Percentiles rank a stretch among this genome's conserved stretches.
These are phyloP conservation scores for Diatrype stigma DNA, from an alignment of 2,329 filamentous ascomycete genomes.

Conservation along the genomic window DNA sequence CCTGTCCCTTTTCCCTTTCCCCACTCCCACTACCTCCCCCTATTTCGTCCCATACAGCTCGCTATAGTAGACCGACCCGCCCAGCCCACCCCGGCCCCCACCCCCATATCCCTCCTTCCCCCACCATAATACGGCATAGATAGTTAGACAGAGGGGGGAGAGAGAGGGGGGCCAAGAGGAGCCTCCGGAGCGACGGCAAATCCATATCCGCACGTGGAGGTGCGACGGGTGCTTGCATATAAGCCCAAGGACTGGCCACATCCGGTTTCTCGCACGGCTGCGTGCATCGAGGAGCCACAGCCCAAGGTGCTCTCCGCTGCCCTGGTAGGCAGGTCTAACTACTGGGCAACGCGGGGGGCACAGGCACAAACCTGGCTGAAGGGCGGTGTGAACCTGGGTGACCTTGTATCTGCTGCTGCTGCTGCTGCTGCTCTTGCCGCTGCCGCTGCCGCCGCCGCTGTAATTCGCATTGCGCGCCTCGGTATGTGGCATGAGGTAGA, in stretches of 20 bases:
- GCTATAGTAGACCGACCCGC: too few relatives aligned
- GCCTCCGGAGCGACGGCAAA: background rate
- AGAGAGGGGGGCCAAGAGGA: background rate
- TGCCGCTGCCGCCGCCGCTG: background rate
- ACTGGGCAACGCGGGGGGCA: too few relatives aligned
- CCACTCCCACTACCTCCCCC: too few relatives aligned
- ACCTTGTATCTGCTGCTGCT: too few relatives aligned
- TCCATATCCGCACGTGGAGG: background rate
- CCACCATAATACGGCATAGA: background rate
- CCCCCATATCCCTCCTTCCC: too few relatives aligned
- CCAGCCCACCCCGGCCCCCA: too few relatives aligned
- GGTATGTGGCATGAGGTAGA: background rate
- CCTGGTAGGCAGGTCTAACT: background rate
- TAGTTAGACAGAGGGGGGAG: background rate
- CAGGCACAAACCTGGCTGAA: too few relatives aligned
- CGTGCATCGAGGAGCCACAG: background rate
- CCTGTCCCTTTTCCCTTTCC: too few relatives aligned
- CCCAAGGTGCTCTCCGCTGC: background rate
- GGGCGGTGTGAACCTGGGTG: too few relatives aligned
- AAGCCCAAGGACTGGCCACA: background rate
- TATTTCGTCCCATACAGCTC: too few relatives aligned
- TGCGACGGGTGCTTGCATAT: background rate
- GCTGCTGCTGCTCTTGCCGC: too few relatives aligned
- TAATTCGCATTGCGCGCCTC: background rate
- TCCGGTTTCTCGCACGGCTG: background rate